Conservation (phyloP, 108 stramenopile species). For the Nitzschia putrida region DNA sequence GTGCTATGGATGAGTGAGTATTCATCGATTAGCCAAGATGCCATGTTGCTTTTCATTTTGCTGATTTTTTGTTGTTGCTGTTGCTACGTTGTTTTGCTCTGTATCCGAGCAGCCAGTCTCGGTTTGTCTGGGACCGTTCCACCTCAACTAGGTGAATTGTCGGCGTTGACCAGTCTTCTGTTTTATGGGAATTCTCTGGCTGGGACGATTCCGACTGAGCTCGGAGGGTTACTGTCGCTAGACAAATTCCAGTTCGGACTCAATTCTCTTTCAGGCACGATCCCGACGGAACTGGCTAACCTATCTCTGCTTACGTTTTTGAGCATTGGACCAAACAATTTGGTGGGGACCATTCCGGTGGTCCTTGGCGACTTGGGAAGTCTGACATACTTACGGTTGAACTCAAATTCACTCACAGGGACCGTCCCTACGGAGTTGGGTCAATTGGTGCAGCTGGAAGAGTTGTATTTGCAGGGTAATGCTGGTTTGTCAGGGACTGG, state of each 20-base stretch:
- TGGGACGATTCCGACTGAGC: conserved; percentile 11
- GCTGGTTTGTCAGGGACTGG: too few species aligned
- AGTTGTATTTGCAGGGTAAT: too few species aligned
- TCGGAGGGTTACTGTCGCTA: conserved; percentile 24
- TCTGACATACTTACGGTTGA: conserved; percentile 43
- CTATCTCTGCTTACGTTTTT: conserved; percentile 27
- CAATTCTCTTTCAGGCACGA: conserved; percentile 25
- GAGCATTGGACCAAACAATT: conserved; percentile 52
- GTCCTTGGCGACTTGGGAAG: conserved; percentile 50
- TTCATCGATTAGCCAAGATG: too few species aligned
- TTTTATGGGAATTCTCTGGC: conserved; percentile 18
- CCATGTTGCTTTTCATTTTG: too few species aligned
- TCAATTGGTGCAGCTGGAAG: too few species aligned
- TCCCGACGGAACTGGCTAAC: conserved; percentile 4
- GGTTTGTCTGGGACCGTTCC: conserved; percentile 20
- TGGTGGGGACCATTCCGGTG: conserved; percentile 55
- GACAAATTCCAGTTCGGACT: conserved; percentile 17
- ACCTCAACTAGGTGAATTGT: neutral
- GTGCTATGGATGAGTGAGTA: too few species aligned
- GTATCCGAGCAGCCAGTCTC: too few species aligned
- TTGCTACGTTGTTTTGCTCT: too few species aligned
- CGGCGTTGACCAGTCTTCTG: conserved; percentile 6
- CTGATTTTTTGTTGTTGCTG: too few species aligned
- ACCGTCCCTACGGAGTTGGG: too few species aligned
- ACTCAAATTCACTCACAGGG: too few species aligned